Percentiles rank a stretch among this genome's conserved stretches.
Evolutionary conservation across 2,329 filamentous ascomycete genomes (phyloP).

Genomic region (Cylindrodendrum hubeiense): DNA sequence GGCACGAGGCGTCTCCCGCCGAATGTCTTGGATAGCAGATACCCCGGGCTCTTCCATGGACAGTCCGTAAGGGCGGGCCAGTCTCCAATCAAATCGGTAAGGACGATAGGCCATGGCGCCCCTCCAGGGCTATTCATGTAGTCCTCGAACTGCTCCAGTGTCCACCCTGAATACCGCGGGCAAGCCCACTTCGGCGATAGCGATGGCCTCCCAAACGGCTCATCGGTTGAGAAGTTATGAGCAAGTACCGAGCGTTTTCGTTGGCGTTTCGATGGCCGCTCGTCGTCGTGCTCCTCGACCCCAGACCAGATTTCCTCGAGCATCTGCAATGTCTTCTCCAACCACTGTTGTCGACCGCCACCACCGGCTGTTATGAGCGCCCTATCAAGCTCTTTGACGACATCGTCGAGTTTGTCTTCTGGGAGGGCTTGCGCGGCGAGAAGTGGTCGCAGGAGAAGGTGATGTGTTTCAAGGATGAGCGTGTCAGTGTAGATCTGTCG

Average conservation of each 20-base stretch:
- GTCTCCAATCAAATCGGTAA: conserved; percentile 69
- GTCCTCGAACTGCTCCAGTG: conserved; percentile 70
- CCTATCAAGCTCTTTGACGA: conserved; percentile 78
- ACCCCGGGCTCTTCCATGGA: conserved; percentile 79
- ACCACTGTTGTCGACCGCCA: conserved; percentile 61
- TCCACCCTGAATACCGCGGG: conserved; percentile 54
- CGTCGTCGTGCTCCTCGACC: conserved; percentile 14
- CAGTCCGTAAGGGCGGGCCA: conserved; percentile 82
- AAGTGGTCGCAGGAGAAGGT: conserved; percentile 44
- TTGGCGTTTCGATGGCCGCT: conserved; percentile 40
- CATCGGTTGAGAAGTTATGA: conserved; percentile 41
- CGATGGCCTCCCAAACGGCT: conserved; percentile 46
- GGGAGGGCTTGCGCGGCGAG: conserved; percentile 11
- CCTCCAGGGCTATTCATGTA: conserved; percentile 64
- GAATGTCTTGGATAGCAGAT: conserved; percentile 81
- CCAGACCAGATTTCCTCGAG: conserved; percentile 50
- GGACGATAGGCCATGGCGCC: conserved; percentile 73
- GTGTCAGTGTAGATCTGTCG: conserved; percentile 78
- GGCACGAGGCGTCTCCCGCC: conserved; percentile 84
- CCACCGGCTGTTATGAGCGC: conserved; percentile 82
- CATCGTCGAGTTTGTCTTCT: conserved; percentile 58
- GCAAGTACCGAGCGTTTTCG: conserved; percentile 13
- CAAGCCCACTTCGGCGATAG: conserved; percentile 41
- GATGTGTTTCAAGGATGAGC: conserved; percentile 71
- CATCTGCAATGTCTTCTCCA: conserved; percentile 63